phyloP scores from a whole-genome alignment of 768 basidiomycete species.

The Amanita molliuscula region DNA sequence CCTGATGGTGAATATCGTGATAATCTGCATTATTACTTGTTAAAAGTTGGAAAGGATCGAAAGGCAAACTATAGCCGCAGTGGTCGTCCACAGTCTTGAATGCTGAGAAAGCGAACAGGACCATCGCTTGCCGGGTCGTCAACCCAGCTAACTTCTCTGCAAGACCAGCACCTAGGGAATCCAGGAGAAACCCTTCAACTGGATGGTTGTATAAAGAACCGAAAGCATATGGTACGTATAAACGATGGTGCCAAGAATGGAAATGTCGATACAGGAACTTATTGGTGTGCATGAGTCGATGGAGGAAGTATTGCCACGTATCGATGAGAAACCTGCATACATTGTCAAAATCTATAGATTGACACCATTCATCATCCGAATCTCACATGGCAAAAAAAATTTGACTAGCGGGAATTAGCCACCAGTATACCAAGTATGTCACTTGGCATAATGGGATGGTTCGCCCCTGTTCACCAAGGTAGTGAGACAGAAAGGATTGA shows the following conservation, averaged over 20 bases:
- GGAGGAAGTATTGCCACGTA: constrained; percentile 97
- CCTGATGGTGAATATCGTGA: constrained; percentile 97
- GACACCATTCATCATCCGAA: neutral
- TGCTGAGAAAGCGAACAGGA: constrained; percentile 78
- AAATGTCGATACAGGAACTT: constrained; percentile 85
- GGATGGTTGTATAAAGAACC: constrained; percentile 98
- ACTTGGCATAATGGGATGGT: constrained; percentile 20
- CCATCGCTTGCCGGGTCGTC: constrained; percentile 69
- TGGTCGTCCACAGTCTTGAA: constrained; percentile 95
- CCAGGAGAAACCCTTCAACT: constrained; percentile 85
- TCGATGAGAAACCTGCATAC: constrained; percentile 76
- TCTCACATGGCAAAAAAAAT: constrained; percentile 68
- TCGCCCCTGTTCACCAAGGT: constrained; percentile 35
- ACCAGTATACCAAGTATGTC: constrained; percentile 81
- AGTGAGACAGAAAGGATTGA: constrained; percentile 22
- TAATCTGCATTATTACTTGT: constrained; percentile 91
- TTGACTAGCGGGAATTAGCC: constrained; percentile 72
- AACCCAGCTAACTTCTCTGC: constrained; percentile 64
- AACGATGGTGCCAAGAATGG: constrained; percentile 90
- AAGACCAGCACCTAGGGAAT: constrained; percentile 69
- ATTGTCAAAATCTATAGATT: constrained; percentile 6
- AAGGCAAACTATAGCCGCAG: constrained; percentile 83
- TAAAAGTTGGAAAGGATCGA: constrained; percentile 83
- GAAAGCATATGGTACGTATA: constrained; percentile 95
- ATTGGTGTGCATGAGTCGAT: constrained; percentile 86